A percentile compares a stretch with the other conserved stretches of the same genome.
phyloP scores from a whole-genome alignment of 495 filamentous ascomycete species.

The Aspergillus incahuasiensis region DNA sequence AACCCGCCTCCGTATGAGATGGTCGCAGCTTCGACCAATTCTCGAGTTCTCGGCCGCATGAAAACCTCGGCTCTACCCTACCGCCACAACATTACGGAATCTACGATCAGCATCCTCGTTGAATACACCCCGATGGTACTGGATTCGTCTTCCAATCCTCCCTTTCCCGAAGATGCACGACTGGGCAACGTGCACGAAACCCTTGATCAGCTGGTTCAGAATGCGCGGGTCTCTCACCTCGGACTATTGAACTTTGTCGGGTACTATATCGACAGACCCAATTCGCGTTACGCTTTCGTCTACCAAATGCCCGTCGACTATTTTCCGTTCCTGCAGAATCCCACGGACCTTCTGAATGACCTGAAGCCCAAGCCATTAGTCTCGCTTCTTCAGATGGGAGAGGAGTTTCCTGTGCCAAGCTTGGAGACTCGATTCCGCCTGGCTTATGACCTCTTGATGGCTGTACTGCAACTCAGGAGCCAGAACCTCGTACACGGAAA shows the following conservation, averaged over 20 bases:
- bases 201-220: constrained; percentile 43
- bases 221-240: constrained; percentile 51
- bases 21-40: constrained; percentile 41
- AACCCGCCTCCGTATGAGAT: constrained; percentile 46
- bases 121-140: constrained; percentile 45
- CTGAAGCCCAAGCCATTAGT: constrained; percentile 44
- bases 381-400: constrained; percentile 44
- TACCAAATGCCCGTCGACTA: constrained; percentile 71
- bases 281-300: constrained; percentile 74
- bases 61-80: constrained; percentile 38
- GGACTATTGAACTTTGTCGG: constrained; percentile 71
- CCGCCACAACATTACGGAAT: constrained; percentile 31
- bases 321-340: constrained; percentile 42
- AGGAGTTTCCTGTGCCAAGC: constrained; percentile 47
- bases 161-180: constrained; percentile 24
- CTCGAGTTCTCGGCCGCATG: constrained; percentile 44
- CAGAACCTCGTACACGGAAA: constrained; percentile 75
- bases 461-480: constrained; percentile 69
- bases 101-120: constrained; percentile 39
- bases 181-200: constrained; percentile 40
- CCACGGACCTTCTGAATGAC: constrained; percentile 38
- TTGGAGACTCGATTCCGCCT: constrained; percentile 81
- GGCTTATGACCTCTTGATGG: constrained; percentile 72
- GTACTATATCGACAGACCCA: constrained; percentile 77
- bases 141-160: constrained; percentile 27